These are phyloP conservation scores for Crithidia bombi DNA, from an alignment of 208 protist species.

Conservation along the genomic window DNA sequence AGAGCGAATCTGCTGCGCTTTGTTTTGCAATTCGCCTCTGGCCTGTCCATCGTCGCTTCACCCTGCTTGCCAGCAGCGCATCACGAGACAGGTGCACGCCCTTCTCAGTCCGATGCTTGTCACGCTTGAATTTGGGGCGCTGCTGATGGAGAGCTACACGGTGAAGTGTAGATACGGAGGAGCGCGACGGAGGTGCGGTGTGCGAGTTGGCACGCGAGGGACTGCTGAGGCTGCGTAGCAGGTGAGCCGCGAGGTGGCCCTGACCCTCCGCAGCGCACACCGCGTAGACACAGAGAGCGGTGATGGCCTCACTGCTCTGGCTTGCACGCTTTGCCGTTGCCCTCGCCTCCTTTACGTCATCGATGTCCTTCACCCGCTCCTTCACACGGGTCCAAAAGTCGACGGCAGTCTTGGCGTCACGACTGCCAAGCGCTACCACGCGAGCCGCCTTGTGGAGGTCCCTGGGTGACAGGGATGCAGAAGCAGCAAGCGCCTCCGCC, in stretches of 20 bases:
- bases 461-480: background rate
- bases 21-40: too few species aligned
- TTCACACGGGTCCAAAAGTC: constrained; percentile 5
- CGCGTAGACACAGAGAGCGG: background rate
- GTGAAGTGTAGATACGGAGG: background rate
- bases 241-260: background rate
- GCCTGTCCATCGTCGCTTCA: too few species aligned
- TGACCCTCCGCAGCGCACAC: constrained; percentile 2
- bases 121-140: background rate
- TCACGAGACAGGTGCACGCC: too few species aligned
- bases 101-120: background rate
- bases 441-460: constrained; percentile 29
- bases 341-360: background rate
- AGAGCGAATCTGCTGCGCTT: too few species aligned
- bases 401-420: background rate
- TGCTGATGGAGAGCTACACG: background rate
- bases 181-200: background rate
- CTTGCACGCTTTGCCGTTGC: background rate
- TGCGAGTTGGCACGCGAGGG: background rate
- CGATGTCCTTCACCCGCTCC: background rate
- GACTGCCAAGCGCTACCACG: constrained; percentile 21
- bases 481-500: constrained; percentile 5
- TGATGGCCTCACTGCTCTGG: background rate
- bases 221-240: background rate
- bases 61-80: too few species aligned